Percentiles rank a stretch among this genome's conserved stretches.
phyloP scores from a whole-genome alignment of 225 moss, liverwort and hornwort genomes.

The Marchantia paleacea region DNA sequence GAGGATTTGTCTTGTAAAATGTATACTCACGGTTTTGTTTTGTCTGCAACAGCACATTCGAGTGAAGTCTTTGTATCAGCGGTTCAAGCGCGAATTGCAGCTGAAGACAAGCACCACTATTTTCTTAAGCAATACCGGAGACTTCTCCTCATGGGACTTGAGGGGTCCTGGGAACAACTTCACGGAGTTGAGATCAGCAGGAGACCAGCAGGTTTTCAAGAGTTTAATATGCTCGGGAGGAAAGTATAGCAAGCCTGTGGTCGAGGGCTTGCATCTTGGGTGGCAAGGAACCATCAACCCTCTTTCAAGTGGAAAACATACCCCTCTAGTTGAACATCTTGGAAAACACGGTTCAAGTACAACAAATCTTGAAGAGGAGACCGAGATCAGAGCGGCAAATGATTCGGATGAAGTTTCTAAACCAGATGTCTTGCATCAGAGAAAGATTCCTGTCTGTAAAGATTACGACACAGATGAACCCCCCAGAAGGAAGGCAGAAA shows the following conservation, averaged over 20 bases:
- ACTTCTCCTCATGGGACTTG: conserved; percentile 22
- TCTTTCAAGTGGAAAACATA: neutral
- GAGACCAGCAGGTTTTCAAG: neutral
- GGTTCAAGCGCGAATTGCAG: conserved; percentile 36
- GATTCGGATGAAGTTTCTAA: neutral
- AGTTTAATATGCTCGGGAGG: neutral
- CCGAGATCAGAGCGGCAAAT: neutral
- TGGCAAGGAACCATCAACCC: conserved; percentile 31
- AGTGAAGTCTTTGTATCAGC: conserved; percentile 34
- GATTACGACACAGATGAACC: neutral
- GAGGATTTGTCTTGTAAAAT: neutral
- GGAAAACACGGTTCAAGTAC: conserved; percentile 11
- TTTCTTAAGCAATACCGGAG: neutral
- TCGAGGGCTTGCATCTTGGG: conserved; percentile 24
- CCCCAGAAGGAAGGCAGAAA: neutral
- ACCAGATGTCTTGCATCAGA: neutral
- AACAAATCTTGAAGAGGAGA: conserved; percentile 5
- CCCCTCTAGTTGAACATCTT: neutral
- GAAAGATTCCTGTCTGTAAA: neutral
- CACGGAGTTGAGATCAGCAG: neutral
- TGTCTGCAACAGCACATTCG: conserved; percentile 25
- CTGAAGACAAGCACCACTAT: conserved; percentile 19
- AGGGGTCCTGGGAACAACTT: neutral
- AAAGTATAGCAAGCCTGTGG: conserved; percentile 9
- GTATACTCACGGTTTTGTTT: neutral